These are phyloP conservation scores for Cicer pinnatifidum DNA, from an alignment of 306 rosid genomes.

Conservation along the genomic window DNA sequence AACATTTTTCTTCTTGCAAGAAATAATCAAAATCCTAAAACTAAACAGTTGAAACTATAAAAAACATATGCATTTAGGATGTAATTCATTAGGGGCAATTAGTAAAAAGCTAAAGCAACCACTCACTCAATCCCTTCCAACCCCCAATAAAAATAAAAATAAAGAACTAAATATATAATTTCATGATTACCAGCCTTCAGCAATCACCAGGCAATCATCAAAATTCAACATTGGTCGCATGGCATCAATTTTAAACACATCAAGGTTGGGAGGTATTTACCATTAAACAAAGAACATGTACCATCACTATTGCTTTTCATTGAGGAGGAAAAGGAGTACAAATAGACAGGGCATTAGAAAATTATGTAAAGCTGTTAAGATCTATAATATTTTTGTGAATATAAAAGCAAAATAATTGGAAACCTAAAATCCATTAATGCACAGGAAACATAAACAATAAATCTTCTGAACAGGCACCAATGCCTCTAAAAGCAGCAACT, in stretches of 20 bases:
- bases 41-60: too few relatives aligned
- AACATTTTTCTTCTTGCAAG: too few relatives aligned
- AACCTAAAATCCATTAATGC: conserved; percentile 31
- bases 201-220: too few relatives aligned
- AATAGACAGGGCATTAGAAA: background rate
- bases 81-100: too few relatives aligned
- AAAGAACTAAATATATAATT: too few relatives aligned
- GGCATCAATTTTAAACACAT: conserved; percentile 14
- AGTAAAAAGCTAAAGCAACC: too few relatives aligned
- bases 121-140: too few relatives aligned
- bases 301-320: conserved; percentile 4
- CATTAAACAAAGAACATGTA: conserved; percentile 17
- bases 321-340: background rate
- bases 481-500: conserved; percentile 60
- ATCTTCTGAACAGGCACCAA: conserved; percentile 44
- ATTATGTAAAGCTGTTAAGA: conserved; percentile 24
- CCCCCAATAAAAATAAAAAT: too few relatives aligned
- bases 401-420: conserved; percentile 34
- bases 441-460: conserved; percentile 36
- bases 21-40: too few relatives aligned
- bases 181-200: too few relatives aligned
- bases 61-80: too few relatives aligned
- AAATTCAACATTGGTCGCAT: too few relatives aligned
- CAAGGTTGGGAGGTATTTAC: conserved; percentile 11
- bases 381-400: conserved; percentile 25